A percentile compares a stretch with the other conserved stretches of the same genome.
Conservation (phyloP, 2,329 filamentous ascomycete genomes). For the Diaporthe vexans region DNA sequence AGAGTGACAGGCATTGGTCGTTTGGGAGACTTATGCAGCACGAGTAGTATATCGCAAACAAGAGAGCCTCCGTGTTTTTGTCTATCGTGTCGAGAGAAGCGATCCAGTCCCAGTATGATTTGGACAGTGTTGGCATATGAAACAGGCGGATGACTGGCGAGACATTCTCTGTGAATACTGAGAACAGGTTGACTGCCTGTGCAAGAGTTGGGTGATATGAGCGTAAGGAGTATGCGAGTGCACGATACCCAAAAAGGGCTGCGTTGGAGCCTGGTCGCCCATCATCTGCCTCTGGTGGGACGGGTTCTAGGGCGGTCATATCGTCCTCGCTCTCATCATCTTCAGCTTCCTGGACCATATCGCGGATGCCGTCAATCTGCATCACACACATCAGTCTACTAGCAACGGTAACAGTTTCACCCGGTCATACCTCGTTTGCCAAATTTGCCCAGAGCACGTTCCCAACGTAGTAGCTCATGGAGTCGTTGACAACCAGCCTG, state of each 20-base stretch:
- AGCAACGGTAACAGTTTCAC: fast-evolving
- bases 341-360: slow-evolving; percentile 37
- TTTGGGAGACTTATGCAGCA: slow-evolving; percentile 67
- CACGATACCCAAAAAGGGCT: slow-evolving; percentile 46
- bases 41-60: slow-evolving; percentile 68
- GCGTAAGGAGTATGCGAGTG: slow-evolving; percentile 46
- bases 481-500: slow-evolving; percentile 38
- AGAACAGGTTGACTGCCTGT: slow-evolving; percentile 45
- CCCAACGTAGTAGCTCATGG: slow-evolving; percentile 43
- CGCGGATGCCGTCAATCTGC: slow-evolving; percentile 42
- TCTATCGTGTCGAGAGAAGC: slow-evolving; percentile 41
- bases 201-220: slow-evolving; percentile 45
- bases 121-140: slow-evolving; percentile 48
- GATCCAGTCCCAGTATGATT: slow-evolving; percentile 47
- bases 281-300: background rate
- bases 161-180: slow-evolving; percentile 48
- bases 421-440: slow-evolving; percentile 37
- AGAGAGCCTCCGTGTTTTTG: slow-evolving; percentile 44
- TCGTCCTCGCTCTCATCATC: slow-evolving; percentile 33
- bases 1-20: slow-evolving; percentile 53
- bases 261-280: slow-evolving; percentile 42
- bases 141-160: slow-evolving; percentile 48
- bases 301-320: background rate
- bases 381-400: background rate
- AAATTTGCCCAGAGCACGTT: slow-evolving; percentile 42